A percentile compares a stretch with the other conserved stretches of the same genome.
phyloP scores from a whole-genome alignment of 768 basidiomycete species.

The Suillus occidentalis region DNA sequence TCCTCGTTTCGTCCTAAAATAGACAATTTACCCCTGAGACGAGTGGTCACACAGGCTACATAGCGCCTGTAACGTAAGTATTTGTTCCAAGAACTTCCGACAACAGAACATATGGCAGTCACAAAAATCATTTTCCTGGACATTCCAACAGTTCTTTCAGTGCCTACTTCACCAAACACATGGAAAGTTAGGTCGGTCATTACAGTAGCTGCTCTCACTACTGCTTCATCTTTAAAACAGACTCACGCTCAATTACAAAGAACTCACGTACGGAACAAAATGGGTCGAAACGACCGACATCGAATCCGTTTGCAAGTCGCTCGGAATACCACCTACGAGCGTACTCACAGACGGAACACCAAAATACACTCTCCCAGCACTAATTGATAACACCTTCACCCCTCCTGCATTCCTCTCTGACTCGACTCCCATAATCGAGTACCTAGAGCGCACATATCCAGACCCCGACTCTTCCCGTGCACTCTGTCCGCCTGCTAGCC shows the following conservation, averaged over 20 bases:
- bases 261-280: constrained; percentile 25
- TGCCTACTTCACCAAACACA: constrained; percentile 14
- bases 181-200: constrained; percentile 15
- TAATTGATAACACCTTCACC: constrained; percentile 23
- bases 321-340: constrained; percentile 29
- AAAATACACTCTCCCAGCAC: constrained; percentile 35
- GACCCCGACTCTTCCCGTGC: constrained; percentile 14
- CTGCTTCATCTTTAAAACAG: constrained; percentile 8
- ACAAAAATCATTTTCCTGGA: constrained; percentile 15
- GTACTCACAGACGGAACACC: constrained; percentile 26
- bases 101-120: constrained; percentile 6
- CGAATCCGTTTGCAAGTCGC: constrained; percentile 23
- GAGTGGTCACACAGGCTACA: not conserved
- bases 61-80: not conserved
- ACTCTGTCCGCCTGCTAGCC: constrained; percentile 22
- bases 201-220: not conserved
- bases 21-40: not conserved
- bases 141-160: constrained; percentile 9
- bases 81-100: not conserved
- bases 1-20: not conserved
- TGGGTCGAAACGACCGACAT: constrained; percentile 30
- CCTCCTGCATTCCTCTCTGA: constrained; percentile 31
- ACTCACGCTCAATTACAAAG: constrained; percentile 30
- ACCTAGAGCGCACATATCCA: constrained; percentile 34
- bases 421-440: constrained; percentile 36